Evolutionary conservation across 495 filamentous ascomycete species (phyloP), one percentile per base, ranked within the genome.

Genomic region (Talaromyces thailandensis): DNA sequence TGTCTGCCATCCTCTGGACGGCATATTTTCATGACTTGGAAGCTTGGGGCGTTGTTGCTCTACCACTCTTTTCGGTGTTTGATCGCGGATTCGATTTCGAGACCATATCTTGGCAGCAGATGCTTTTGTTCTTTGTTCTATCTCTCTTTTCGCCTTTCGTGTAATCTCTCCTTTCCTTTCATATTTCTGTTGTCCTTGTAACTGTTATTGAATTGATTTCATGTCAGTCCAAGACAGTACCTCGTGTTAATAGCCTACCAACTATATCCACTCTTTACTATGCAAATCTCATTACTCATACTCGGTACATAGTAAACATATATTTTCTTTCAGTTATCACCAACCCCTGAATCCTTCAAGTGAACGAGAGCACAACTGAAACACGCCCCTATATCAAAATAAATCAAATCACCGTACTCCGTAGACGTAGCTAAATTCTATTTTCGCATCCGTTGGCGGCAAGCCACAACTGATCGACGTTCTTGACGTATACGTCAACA

Each of bases 381-480:
- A 21, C 43, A 21, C 7, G 6, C 43, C 43, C 43, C 43, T 48
- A 48, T 48, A 18, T 11, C 40, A 45, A 18, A 21, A 45, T n/a
- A n/a, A n/a, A n/a, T n/a, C n/a, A n/a, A n/a, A n/a, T n/a, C n/a
- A n/a, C n/a, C n/a, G n/a, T n/a, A 32, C 31, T 35, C 31, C 31
- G 31, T 35, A 35, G 31, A 35, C 31, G 31, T 43, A 43, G 43
- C 43, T 48, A 48, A 48, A 43, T 21, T 48, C 43, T 55, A 25
- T 55, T 28, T 25, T 55, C 23, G 48, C 35, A n/a, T 52, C 7
- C 48, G 21, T 52, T 52, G 24, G 48, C 48, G 51, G 51, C 51
- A 55, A 55, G 51, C 51, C 51, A 55, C 51, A 55, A 55, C 28
- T 55, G 51, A 55, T 55, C 24, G 51, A 55, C 51, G 50, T 52